A percentile compares a stretch with the other conserved stretches of the same genome.
Evolutionary conservation across 495 filamentous ascomycete species (phyloP).

Genomic region (Penicillium canescens): DNA sequence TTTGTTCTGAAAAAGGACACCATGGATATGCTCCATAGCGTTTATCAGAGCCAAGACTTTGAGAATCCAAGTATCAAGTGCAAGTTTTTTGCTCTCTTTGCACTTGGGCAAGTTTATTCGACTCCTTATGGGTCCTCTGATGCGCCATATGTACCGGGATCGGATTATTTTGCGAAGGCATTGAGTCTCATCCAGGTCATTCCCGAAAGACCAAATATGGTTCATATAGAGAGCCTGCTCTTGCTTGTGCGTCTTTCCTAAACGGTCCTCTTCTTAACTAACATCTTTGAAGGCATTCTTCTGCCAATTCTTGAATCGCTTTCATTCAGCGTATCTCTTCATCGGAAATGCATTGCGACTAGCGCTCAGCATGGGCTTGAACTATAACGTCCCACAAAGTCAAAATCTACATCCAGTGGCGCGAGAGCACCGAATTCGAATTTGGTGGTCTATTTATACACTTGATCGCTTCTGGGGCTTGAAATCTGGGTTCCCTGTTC

Average conservation of each 20-base stretch:
- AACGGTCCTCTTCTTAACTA: not conserved
- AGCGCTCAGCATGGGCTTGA: slow-evolving; percentile 33
- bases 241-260: slow-evolving; percentile 26
- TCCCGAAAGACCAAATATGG: slow-evolving; percentile 38
- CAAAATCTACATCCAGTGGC: slow-evolving; percentile 35
- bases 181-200: slow-evolving; percentile 33
- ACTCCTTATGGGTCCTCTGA: slow-evolving; percentile 22
- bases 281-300: slow-evolving; percentile 29
- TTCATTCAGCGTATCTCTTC: slow-evolving; percentile 35
- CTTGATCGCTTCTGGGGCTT: slow-evolving; percentile 41
- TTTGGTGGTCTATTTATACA: slow-evolving; percentile 43
- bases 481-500: slow-evolving; percentile 35
- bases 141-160: slow-evolving; percentile 29
- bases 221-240: slow-evolving; percentile 37
- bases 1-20: slow-evolving; percentile 33
- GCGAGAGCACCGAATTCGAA: slow-evolving; percentile 36
- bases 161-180: slow-evolving; percentile 35
- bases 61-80: slow-evolving; percentile 30
- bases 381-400: slow-evolving; percentile 38
- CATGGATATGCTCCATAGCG: slow-evolving; percentile 32
- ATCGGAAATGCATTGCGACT: slow-evolving; percentile 37
- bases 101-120: slow-evolving; percentile 35
- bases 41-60: slow-evolving; percentile 34
- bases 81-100: slow-evolving; percentile 43
- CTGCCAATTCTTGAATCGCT: slow-evolving; percentile 39